phyloP scores from a whole-genome alignment of 345 rosid species.

The Jatropha curcas region DNA sequence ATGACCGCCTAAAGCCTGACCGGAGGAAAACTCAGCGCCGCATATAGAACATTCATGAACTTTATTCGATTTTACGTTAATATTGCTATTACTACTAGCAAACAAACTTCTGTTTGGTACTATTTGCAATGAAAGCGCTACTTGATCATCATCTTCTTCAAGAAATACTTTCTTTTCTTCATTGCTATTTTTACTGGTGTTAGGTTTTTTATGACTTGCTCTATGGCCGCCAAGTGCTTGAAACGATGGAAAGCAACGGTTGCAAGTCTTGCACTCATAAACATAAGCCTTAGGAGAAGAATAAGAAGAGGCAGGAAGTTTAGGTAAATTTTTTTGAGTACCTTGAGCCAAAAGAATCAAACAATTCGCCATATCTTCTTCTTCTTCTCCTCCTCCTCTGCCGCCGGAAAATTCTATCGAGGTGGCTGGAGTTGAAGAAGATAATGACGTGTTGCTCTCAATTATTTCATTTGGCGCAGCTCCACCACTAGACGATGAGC shows the following conservation, averaged over 20 bases:
- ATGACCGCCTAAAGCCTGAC: conserved; percentile 98
- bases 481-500: conserved; percentile 25
- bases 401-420: conserved; percentile 23
- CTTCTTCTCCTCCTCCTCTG: conserved; percentile 6
- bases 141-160: conserved; percentile 6
- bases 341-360: conserved; percentile 39
- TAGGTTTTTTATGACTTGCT: conserved; percentile 33
- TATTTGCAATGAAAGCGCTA: conserved; percentile 57
- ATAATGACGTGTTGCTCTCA: neutral
- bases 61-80: conserved; percentile 38
- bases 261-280: conserved; percentile 34
- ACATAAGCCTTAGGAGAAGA: neutral
- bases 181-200: neutral
- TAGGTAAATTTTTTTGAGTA: neutral
- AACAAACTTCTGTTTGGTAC: conserved; percentile 20
- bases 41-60: conserved; percentile 89
- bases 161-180: conserved; percentile 19
- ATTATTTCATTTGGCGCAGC: neutral
- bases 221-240: conserved; percentile 42
- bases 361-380: conserved; percentile 38
- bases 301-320: neutral
- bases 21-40: conserved; percentile 85
- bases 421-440: conserved; percentile 18
- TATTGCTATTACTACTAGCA: too few relatives aligned
- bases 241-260: conserved; percentile 32